These are phyloP conservation scores for Blastomyces emzantsi DNA, from an alignment of 2,329 filamentous ascomycete genomes.

Conservation along the genomic window DNA sequence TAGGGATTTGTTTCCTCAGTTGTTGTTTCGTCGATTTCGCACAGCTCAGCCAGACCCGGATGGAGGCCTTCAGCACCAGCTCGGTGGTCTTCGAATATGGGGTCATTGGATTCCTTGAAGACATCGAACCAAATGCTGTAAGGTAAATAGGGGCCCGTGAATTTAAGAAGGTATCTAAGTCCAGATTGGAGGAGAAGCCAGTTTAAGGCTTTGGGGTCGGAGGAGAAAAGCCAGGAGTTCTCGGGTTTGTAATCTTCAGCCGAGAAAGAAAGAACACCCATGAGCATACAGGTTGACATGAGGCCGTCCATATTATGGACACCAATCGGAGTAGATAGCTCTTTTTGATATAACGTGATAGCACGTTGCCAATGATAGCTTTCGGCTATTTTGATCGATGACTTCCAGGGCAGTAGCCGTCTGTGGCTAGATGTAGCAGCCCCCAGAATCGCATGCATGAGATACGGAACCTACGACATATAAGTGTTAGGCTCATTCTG, in stretches of 20 bases:
- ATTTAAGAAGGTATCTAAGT: slow-evolving; percentile 25
- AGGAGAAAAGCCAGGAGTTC: slow-evolving; percentile 30
- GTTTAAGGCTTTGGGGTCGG: slow-evolving; percentile 25
- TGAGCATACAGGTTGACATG: slow-evolving; percentile 31
- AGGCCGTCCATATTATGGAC: slow-evolving; percentile 31
- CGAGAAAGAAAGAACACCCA: slow-evolving; percentile 29
- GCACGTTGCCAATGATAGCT: slow-evolving; percentile 33
- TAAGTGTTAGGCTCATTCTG: neutral
- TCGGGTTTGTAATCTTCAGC: slow-evolving; percentile 25
- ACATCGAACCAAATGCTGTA: slow-evolving; percentile 30
- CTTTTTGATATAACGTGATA: slow-evolving; percentile 28
- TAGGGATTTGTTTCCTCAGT: slow-evolving; percentile 29
- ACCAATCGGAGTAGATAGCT: slow-evolving; percentile 22
- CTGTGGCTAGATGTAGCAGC: slow-evolving; percentile 26
- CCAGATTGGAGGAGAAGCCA: slow-evolving; percentile 32
- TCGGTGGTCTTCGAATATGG: slow-evolving; percentile 24
- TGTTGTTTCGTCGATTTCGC: slow-evolving; percentile 24
- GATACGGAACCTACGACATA: slow-evolving; percentile 25
- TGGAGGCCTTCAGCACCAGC: slow-evolving; percentile 24
- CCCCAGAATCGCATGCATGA: slow-evolving; percentile 32
- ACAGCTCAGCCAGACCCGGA: slow-evolving; percentile 27
- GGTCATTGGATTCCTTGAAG: slow-evolving; percentile 23
- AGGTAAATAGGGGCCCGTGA: slow-evolving; percentile 20
- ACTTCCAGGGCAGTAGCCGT: slow-evolving; percentile 21
- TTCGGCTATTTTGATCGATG: slow-evolving; percentile 23